Evolutionary conservation across 31 red algal species (phyloP).

Genomic region (Asparagopsis taxiformis): DNA sequence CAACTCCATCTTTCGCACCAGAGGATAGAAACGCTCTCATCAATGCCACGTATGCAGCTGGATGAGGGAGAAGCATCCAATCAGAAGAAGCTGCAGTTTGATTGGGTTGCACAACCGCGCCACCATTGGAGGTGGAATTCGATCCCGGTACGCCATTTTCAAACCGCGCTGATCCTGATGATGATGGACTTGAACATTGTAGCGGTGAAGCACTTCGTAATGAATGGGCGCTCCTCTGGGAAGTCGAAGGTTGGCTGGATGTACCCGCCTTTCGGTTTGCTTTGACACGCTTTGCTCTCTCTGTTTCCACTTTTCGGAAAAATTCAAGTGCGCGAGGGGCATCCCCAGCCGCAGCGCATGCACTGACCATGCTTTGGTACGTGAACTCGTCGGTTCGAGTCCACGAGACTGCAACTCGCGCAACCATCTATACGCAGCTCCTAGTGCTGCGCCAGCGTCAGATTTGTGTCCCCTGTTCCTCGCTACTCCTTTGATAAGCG

Average conservation of each 20-base stretch:
- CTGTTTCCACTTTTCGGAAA: constrained; percentile 62
- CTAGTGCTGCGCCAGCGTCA: constrained; percentile 47
- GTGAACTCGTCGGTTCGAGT: constrained; percentile 61
- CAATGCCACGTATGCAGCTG: constrained; percentile 53
- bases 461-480: constrained; percentile 32
- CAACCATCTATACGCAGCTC: constrained; percentile 62
- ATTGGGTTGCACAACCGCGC: background rate
- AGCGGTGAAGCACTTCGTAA: background rate
- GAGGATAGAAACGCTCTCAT: constrained; percentile 71
- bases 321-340: constrained; percentile 69
- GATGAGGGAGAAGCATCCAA: constrained; percentile 66
- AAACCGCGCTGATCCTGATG: background rate
- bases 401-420: constrained; percentile 31
- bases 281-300: constrained; percentile 44
- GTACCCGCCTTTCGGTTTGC: constrained; percentile 6
- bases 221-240: background rate
- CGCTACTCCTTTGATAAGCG: constrained; percentile 69
- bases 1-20: constrained; percentile 42
- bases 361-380: constrained; percentile 71
- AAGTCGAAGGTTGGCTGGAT: background rate
- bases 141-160: background rate
- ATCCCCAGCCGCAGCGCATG: constrained; percentile 68
- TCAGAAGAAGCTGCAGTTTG: constrained; percentile 12
- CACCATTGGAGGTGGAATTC: background rate
- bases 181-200: background rate